A percentile compares a stretch with the other conserved stretches of the same genome.
phyloP scores from a whole-genome alignment of 2,329 filamentous ascomycete species.

The Trichocomaceae sp. region DNA sequence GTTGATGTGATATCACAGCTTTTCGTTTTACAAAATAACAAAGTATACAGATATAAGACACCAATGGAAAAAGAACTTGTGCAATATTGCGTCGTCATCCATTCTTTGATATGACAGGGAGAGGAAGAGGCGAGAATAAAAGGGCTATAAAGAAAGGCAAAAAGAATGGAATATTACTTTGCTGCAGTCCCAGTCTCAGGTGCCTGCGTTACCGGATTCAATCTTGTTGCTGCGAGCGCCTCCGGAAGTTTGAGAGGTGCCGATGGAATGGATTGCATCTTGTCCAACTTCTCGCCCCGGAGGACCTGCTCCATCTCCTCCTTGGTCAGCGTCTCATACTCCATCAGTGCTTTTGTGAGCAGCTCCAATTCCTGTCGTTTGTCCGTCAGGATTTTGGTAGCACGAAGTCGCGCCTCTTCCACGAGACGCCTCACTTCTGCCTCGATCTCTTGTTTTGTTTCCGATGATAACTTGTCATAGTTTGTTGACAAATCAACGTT shows the following conservation, averaged over 20 bases:
- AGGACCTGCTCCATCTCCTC: constrained; percentile 89
- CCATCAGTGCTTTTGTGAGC: constrained; percentile 78
- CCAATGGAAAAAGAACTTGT: background rate
- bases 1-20: background rate
- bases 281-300: constrained; percentile 72
- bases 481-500: constrained; percentile 81
- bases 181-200: constrained; percentile 1
- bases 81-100: background rate
- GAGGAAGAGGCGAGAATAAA: background rate
- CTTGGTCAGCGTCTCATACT: constrained; percentile 88
- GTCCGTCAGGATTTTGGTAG: constrained; percentile 61
- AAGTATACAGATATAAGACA: background rate
- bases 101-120: background rate
- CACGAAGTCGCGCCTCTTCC: constrained; percentile 72
- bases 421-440: constrained; percentile 78
- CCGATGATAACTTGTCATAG: constrained; percentile 73
- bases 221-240: constrained; percentile 26
- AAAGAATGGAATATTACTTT: constrained; percentile 4
- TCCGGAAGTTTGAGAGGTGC: constrained; percentile 63
- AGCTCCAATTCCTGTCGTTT: constrained; percentile 81
- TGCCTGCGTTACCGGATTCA: constrained; percentile 21
- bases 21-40: background rate
- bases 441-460: constrained; percentile 83
- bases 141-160: background rate
- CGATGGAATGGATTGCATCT: constrained; percentile 49